Evolutionary conservation across 345 rosid genomes (phyloP), one percentile per base, ranked within the genome.

Genomic region (Erucastrum elatum): DNA sequence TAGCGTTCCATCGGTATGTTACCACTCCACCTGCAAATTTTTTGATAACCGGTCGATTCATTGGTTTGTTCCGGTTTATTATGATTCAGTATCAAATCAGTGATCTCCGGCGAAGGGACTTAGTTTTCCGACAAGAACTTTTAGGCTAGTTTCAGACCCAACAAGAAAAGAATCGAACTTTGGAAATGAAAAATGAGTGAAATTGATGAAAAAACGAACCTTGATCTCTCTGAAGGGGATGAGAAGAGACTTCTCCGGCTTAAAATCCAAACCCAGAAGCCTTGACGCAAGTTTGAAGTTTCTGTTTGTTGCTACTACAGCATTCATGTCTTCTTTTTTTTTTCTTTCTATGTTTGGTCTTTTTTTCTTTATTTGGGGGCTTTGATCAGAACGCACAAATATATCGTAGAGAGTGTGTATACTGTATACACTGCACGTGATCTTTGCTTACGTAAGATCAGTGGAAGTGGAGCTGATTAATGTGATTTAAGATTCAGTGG

Each of bases 151-250:
- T 16, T 33, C 10, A 67, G 58, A 51, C 8, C 60, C 25, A 33
- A 15, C 16, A 27, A 15, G 9, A 56, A 17, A 56, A 6, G 3
- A 17, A 56, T 4, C 2, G 41, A 68, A 44, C 1, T 41, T 67
- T 35, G 17, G 56, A 73, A 8, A 17, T 3, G 0, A 34, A 56
- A 39, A 41, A 78, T 16, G 39, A 65, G n/a, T 26, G 66, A 79
- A 37, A 63, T 33, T 41, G 66, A 66, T 26, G 51, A 13, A 51
- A 46, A 7, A 31, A 4, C 71, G 71, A 64, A 94, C 98, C 97
- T 95, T 95, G 79, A 95, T 93, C 82, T 95, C 98, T 80, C 99
- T 87, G 81, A 93, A 95, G 4, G 99, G 99, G 79, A 95, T 95
- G 69, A 95, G 94, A 68, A 95, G 83, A 82, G 97, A 88, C 76